Conservation (phyloP, 2,329 filamentous ascomycete genomes). For the Phoma sp. region DNA sequence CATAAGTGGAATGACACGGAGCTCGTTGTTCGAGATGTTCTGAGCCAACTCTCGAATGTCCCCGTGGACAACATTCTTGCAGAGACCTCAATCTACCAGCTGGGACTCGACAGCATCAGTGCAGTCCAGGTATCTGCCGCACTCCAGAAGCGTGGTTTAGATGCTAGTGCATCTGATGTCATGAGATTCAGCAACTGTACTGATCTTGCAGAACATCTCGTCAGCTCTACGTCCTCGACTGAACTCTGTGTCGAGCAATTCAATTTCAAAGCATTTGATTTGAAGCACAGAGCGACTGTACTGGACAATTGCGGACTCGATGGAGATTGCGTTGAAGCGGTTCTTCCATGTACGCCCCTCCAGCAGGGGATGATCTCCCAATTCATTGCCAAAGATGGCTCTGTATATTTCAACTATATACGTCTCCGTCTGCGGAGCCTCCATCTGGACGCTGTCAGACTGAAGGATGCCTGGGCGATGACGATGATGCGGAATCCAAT, state of each 20-base stretch:
- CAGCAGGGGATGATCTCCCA: conserved; percentile 82
- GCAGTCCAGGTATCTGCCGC: conserved; percentile 76
- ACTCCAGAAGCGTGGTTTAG: conserved; percentile 66
- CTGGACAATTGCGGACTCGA: conserved; percentile 41
- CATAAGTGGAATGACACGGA: conserved; percentile 61
- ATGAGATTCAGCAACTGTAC: conserved; percentile 60
- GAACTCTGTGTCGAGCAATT: conserved; percentile 25
- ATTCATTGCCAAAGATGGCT: conserved; percentile 70
- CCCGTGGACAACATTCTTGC: conserved; percentile 59
- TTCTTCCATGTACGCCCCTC: conserved; percentile 79
- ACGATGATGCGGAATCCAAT: conserved; percentile 68
- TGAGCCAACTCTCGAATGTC: conserved; percentile 65
- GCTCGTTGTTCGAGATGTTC: conserved; percentile 58
- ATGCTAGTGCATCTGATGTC: conserved; percentile 73
- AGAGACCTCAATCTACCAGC: conserved; percentile 77
- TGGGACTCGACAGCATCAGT: conserved; percentile 92
- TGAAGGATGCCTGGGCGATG: conserved; percentile 66
- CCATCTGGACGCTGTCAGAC: conserved; percentile 44
- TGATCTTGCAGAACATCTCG: conserved; percentile 38
- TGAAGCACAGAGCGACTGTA: conserved; percentile 47
- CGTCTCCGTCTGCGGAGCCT: conserved; percentile 57
- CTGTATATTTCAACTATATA: conserved; percentile 78
- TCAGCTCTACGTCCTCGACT: not conserved
- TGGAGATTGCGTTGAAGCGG: conserved; percentile 55
- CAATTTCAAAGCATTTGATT: conserved; percentile 61